phyloP scores from a whole-genome alignment of 352 stramenopile species.

The Plasmopara viticola region DNA sequence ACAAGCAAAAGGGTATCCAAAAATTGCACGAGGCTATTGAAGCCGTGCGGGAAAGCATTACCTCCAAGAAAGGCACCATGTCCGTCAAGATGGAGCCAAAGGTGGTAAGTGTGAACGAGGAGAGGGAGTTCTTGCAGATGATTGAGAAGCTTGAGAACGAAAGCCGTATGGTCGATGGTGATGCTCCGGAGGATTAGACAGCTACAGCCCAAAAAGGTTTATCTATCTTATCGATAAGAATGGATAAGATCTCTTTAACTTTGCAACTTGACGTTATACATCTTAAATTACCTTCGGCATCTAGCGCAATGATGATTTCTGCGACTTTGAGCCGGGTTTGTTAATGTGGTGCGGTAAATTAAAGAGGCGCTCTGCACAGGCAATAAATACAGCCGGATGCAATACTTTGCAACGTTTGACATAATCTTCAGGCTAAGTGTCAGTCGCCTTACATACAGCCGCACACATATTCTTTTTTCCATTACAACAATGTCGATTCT shows the following conservation, averaged over 20 bases:
- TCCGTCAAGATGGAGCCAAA: conserved; percentile 99
- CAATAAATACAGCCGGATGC: too few relatives aligned
- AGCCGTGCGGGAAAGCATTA: conserved; percentile 91
- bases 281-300: too few relatives aligned
- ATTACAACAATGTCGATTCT: conserved; percentile 34
- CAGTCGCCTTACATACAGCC: not conserved
- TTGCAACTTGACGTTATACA: too few relatives aligned
- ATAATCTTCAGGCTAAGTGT: too few relatives aligned
- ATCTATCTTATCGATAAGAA: too few relatives aligned
- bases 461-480: not conserved
- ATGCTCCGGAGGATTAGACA: conserved; percentile 93
- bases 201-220: too few relatives aligned
- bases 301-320: too few relatives aligned
- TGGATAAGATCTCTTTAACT: too few relatives aligned
- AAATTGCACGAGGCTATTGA: conserved; percentile 96
- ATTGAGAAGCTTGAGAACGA: conserved; percentile 98
- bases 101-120: conserved; percentile 97
- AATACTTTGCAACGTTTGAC: too few relatives aligned
- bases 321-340: too few relatives aligned
- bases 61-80: conserved; percentile 91
- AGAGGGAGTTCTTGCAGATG: conserved; percentile 98
- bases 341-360: too few relatives aligned
- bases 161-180: conserved; percentile 97
- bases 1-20: conserved; percentile 97
- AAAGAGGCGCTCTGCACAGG: too few relatives aligned